Percentiles rank a stretch among this genome's conserved stretches.
phyloP scores from a whole-genome alignment of 345 rosid species.

The Hypericum perforatum region DNA sequence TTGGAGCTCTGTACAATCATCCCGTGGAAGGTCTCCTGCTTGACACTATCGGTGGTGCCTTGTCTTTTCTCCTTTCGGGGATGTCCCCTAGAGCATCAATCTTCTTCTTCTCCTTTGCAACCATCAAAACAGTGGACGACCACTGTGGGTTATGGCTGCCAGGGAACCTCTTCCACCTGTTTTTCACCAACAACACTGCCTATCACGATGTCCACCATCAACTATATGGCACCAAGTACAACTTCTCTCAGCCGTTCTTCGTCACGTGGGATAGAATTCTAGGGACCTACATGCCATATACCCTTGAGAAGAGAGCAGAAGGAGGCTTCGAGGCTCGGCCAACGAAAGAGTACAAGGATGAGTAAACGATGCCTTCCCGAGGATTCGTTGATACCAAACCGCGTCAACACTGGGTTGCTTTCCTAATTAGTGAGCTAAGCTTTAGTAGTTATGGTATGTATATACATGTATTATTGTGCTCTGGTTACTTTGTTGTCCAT shows the following conservation, averaged over 20 bases:
- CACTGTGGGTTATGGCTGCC: conserved; percentile 84
- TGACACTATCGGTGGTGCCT: conserved; percentile 73
- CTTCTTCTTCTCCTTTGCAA: conserved; percentile 84
- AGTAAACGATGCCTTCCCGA: not conserved
- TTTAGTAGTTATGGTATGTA: too few relatives aligned
- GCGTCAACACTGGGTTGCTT: too few relatives aligned
- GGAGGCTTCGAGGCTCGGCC: conserved; percentile 74
- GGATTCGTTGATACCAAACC: too few relatives aligned
- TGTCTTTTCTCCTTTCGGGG: conserved; percentile 71
- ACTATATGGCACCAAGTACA: conserved; percentile 64
- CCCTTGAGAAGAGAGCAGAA: conserved; percentile 55
- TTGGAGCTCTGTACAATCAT: conserved; percentile 75
- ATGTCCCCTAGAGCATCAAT: conserved; percentile 77
- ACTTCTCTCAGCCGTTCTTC: conserved; percentile 81
- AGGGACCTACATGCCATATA: conserved; percentile 81
- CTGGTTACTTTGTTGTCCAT: too few relatives aligned
- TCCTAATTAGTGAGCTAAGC: too few relatives aligned
- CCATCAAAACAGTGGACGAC: conserved; percentile 77
- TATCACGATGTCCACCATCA: conserved; percentile 87
- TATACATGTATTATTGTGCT: too few relatives aligned
- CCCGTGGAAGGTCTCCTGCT: conserved; percentile 71
- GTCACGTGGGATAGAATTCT: conserved; percentile 72
- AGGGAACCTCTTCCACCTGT: conserved; percentile 59
- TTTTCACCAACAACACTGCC: conserved; percentile 73
- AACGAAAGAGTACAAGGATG: conserved; percentile 26